phyloP scores from a whole-genome alignment of 108 stramenopile genomes.

The Cyclotella baltica region DNA sequence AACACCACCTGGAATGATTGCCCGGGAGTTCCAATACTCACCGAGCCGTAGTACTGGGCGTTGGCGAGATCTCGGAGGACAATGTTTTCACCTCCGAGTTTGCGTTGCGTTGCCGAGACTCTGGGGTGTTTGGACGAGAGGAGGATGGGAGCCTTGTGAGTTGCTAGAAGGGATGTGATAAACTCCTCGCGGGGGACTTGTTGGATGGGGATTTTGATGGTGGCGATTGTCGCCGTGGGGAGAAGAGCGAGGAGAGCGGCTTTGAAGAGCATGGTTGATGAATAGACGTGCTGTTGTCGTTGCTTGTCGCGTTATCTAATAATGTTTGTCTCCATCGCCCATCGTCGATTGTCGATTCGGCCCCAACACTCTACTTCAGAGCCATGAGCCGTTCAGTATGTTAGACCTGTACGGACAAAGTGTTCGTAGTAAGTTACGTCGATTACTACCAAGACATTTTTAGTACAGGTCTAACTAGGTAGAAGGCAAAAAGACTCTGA shows the following conservation, averaged over 20 bases:
- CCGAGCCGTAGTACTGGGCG: constrained; percentile 81
- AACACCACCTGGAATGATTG: constrained; percentile 95
- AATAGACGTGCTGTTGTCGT: too few species aligned
- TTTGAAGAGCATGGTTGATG: background rate
- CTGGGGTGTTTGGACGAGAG: background rate
- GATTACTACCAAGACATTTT: too few species aligned
- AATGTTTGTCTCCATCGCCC: too few species aligned
- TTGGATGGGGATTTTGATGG: constrained; percentile 30
- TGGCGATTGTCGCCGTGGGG: background rate
- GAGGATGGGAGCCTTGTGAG: constrained; percentile 15
- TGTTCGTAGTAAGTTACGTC: too few species aligned
- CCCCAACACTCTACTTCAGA: too few species aligned
- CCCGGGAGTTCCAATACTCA: constrained; percentile 82
- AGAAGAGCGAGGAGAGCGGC: constrained; percentile 19
- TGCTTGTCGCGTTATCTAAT: too few species aligned
- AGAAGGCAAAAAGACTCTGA: too few species aligned
- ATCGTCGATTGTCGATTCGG: too few species aligned
- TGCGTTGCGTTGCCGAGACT: constrained; percentile 12
- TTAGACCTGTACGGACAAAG: too few species aligned
- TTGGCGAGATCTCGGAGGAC: constrained; percentile 52
- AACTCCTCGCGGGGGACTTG: constrained; percentile 36
- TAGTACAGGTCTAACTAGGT: too few species aligned
- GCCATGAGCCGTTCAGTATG: too few species aligned
- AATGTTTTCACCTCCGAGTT: constrained; percentile 30
- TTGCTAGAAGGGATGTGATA: constrained; percentile 20